phyloP scores from a whole-genome alignment of 2,329 filamentous ascomycete genomes.

The Pseudofabraea citricarpa region DNA sequence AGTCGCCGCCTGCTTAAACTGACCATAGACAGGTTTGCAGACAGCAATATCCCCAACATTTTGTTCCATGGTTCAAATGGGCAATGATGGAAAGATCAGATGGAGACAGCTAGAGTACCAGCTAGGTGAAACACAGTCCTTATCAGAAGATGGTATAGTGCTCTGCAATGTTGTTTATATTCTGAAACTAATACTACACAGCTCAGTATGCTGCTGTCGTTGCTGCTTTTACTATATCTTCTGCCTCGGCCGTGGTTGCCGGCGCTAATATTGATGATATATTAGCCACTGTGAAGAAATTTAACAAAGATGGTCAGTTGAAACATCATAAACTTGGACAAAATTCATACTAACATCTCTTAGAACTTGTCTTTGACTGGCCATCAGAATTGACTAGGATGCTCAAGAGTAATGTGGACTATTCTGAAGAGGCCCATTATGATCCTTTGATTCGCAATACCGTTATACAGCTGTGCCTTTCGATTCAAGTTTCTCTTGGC shows the following conservation, averaged over 20 bases:
- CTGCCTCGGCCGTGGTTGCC: conserved; percentile 41
- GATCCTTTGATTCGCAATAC: conserved; percentile 70
- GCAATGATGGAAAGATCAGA: conserved; percentile 52
- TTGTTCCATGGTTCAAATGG: conserved; percentile 53
- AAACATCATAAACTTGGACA: not conserved
- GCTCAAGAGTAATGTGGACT: conserved; percentile 73
- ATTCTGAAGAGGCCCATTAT: conserved; percentile 68
- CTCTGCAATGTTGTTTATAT: not conserved
- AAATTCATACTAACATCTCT: conserved; percentile 5
- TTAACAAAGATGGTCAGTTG: conserved; percentile 21
- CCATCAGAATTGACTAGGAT: conserved; percentile 64
- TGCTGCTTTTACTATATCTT: conserved; percentile 53
- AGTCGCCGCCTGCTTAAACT: conserved; percentile 1
- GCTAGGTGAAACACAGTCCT: conserved; percentile 41
- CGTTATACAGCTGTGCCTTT: conserved; percentile 69
- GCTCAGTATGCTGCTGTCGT: conserved; percentile 53
- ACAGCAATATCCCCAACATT: conserved; percentile 56
- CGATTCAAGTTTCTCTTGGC: conserved; percentile 73
- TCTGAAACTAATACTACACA: conserved; percentile 26
- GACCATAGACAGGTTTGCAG: conserved; percentile 43
- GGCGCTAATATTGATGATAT: conserved; percentile 63
- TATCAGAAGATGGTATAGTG: conserved; percentile 43
- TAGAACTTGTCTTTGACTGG: conserved; percentile 58
- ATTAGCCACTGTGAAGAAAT: conserved; percentile 53
- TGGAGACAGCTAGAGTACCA: conserved; percentile 54